Evolutionary conservation across 2,329 filamentous ascomycete species (phyloP).

Genomic region (Daldinia eschscholtzii): DNA sequence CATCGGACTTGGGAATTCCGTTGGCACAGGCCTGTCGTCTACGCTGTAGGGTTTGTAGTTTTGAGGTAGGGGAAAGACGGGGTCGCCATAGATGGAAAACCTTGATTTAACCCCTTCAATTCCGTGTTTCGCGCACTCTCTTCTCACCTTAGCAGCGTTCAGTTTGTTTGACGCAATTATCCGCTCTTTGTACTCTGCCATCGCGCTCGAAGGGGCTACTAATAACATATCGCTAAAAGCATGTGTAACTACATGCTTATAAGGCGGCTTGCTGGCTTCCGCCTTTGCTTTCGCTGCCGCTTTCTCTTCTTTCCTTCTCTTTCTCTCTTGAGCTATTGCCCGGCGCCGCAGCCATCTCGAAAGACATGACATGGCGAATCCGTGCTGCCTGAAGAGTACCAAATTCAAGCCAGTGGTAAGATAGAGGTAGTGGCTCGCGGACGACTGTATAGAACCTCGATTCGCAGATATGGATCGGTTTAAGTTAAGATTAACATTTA

Average conservation of each 20-base stretch:
- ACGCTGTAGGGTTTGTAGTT: slow-evolving; percentile 60
- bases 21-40: background rate
- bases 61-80: slow-evolving; percentile 57
- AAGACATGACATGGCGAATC: slow-evolving; percentile 68
- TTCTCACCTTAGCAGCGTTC: slow-evolving; percentile 61
- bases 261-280: slow-evolving; percentile 60
- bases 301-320: slow-evolving; percentile 61
- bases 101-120: slow-evolving; percentile 62
- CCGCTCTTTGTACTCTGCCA: slow-evolving; percentile 59
- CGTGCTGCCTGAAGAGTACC: background rate
- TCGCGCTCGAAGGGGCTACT: slow-evolving; percentile 66
- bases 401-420: background rate
- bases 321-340: slow-evolving; percentile 67
- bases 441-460: background rate
- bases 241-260: slow-evolving; percentile 72
- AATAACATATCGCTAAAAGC: slow-evolving; percentile 70
- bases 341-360: slow-evolving; percentile 58
- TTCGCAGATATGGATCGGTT: background rate
- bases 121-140: slow-evolving; percentile 44
- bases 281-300: slow-evolving; percentile 62
- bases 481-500: background rate
- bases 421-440: background rate
- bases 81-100: slow-evolving; percentile 57
- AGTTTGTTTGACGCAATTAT: slow-evolving; percentile 66
- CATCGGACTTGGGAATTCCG: background rate